Conservation (phyloP, 352 stramenopile genomes). For the Albugo candida region DNA sequence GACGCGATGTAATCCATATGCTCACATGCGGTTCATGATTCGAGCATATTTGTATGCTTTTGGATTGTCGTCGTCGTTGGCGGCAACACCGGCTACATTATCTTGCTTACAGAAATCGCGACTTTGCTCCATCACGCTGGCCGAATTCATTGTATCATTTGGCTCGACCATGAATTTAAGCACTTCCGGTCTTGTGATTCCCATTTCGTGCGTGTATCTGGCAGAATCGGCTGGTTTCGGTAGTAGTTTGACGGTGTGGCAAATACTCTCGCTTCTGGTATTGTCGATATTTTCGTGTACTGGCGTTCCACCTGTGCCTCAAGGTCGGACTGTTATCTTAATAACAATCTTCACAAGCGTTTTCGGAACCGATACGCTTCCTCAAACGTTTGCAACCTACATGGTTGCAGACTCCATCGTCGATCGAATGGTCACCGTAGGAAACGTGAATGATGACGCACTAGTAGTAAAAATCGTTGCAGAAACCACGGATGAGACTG, state of each 20-base stretch:
- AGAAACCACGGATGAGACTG: conserved; percentile 48
- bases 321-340: conserved; percentile 26
- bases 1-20: conserved; percentile 45
- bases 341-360: conserved; percentile 43
- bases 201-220: conserved; percentile 36
- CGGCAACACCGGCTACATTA: conserved; percentile 41
- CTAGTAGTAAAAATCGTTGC: conserved; percentile 60
- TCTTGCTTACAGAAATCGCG: conserved; percentile 34
- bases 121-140: conserved; percentile 44
- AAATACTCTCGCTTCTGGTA: conserved; percentile 27
- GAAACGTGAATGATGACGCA: conserved; percentile 66
- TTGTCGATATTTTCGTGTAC: conserved; percentile 31
- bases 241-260: conserved; percentile 22
- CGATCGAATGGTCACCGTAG: conserved; percentile 39
- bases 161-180: conserved; percentile 42
- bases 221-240: conserved; percentile 36
- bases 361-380: conserved; percentile 22
- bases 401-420: conserved; percentile 42
- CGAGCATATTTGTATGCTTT: conserved; percentile 52
- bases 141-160: conserved; percentile 57
- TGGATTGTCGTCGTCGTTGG: conserved; percentile 37
- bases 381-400: conserved; percentile 32
- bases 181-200: conserved; percentile 32
- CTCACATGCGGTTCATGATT: conserved; percentile 40
- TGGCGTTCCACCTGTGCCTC: conserved; percentile 30